Base-by-base conservation (phyloP, 108 stramenopile species). In the Aurantiochytrium sp. region DNA sequence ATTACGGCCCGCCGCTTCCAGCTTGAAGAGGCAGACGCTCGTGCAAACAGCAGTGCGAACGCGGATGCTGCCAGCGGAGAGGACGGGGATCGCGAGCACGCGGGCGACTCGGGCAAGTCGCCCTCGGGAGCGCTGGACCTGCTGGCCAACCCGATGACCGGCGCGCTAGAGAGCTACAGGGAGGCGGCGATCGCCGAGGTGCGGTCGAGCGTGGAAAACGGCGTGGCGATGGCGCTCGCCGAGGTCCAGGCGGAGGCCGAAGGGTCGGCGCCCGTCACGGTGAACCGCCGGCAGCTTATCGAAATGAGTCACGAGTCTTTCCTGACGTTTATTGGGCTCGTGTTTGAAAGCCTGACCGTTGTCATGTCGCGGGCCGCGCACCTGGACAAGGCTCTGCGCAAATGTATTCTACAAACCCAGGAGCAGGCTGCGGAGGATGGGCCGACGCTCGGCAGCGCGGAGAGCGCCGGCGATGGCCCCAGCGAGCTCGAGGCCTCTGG, bases 301-400 rank as follows among this genome's bases (percentile, higher is more conserved):
- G 73, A 41, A 24, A 41, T 81, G 39, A 48, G 42, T 21, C 73
- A 41, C 1, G 42, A 12, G 12, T 41, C 73, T 48, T 81, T 81
- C 39, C 73, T 81, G 39, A 48, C 73, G 0, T 81, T 48, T 48
- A 41, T 81, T 24, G 45, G 19, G 27, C 73, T 81, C 32, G 73
- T 81, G 36, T 81, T 81, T 81, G 73, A 81, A 12, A 48, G 42
- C 32, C 30, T 81, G 10, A 48, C 39, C 6, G 45, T 81, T 12
- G 73, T 81, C 17, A 81, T 81, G 73, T n/a, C 42, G 27, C 73
- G 73, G 10, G 73, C 73, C 12, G 73, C 73, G 39, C 36, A n/a
- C 36, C 42, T 81, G 6, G 42, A 81, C 30, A 48, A 81, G 45
- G 73, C 73, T 48, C 45, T 81, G 34, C 59, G 59, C 34, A 65